Base-by-base conservation (phyloP, 495 filamentous ascomycete species). In the Penicillium maclennaniae region DNA sequence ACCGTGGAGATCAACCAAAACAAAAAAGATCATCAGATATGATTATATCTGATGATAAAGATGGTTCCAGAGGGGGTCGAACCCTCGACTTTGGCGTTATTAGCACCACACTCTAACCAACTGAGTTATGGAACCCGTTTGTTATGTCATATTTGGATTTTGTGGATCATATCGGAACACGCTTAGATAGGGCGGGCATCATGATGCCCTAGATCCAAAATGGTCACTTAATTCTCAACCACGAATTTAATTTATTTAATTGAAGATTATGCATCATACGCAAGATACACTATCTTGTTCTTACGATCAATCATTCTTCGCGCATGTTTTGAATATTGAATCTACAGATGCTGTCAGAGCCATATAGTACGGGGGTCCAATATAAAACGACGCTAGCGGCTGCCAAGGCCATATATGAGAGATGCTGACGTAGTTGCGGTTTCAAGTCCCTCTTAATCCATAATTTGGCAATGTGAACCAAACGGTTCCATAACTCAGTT, bases 21-120 rank as follows among this genome's bases (percentile, higher is more conserved):
- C 10, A 12, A 34, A 34, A 34, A 34, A 34, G 31, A 34, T 14
- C 2, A 31, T 31, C 27, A 7, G 4, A 31, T 1, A 31, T 12
- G 27, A 31, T 31, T 7, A 12, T 15, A 8, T 15, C 4, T 12
- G 27, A 31, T 31, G 2, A 12, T 15, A 8, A 6, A 40, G 8
- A 19, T 40, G 38, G 38, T 19, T 40, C 38, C 38, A 40, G 38
- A 40, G 38, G 38, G 38, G 38, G 10, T 34, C 23, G 23, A 65
- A 66, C 59, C 64, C 61, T 67, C 60, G 55, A 66, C 62, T 60
- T 69, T 66, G 61, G 49, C 64, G 62, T 67, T 67, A 67, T 67
- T 67, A 69, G 62, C 66, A 69, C 49, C 61, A 69, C 67, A 62
- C 62, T 60, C 66, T 68, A 60, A 67, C 60, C 66, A 65, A 63